phyloP scores from a whole-genome alignment of 139 green algal genomes.

The Closterium sp. region DNA sequence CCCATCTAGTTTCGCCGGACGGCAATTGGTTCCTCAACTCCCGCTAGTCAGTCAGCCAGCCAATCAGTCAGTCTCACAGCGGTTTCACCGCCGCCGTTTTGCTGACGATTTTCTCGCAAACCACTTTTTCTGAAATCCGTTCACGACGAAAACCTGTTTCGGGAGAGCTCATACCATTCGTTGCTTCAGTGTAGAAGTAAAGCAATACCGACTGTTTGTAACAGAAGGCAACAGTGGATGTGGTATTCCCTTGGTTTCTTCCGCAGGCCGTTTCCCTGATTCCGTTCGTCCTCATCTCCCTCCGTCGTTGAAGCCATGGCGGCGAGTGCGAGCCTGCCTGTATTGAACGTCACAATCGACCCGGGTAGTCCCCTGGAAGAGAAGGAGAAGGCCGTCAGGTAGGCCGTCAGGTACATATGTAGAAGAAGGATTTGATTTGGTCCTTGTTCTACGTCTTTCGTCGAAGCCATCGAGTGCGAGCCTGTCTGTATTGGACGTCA shows the following conservation, averaged over 20 bases:
- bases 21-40: not conserved
- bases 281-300: not conserved
- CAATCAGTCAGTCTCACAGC: too few relatives aligned
- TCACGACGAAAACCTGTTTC: not conserved
- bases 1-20: too few relatives aligned
- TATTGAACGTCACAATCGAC: not conserved
- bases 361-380: not conserved
- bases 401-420: not conserved
- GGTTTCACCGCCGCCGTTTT: not conserved
- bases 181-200: not conserved
- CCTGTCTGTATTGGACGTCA: not conserved
- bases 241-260: too few relatives aligned
- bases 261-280: not conserved
- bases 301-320: not conserved
- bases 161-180: not conserved
- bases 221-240: too few relatives aligned
- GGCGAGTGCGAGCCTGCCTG: not conserved
- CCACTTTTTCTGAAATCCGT: not conserved
- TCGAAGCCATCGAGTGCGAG: not conserved
- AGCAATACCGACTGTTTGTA: too few relatives aligned
- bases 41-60: not conserved
- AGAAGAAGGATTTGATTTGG: too few relatives aligned
- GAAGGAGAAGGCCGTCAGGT: not conserved
- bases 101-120: not conserved
- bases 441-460: too few relatives aligned